These are phyloP conservation scores for Candida adriatica DNA, from an alignment of 805 yeast genomes.

Conservation along the genomic window DNA sequence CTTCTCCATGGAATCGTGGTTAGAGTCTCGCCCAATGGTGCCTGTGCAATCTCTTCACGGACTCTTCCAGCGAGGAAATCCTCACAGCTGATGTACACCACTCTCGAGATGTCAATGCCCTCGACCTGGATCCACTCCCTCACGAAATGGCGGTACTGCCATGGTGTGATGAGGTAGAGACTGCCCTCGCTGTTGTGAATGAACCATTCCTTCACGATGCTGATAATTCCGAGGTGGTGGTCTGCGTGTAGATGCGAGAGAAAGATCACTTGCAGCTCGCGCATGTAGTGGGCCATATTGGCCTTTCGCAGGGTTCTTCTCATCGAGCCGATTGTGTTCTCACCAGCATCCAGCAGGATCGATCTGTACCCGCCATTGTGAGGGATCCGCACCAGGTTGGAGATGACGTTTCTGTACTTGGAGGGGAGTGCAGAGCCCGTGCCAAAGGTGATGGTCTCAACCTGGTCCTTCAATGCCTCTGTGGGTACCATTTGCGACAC, in stretches of 20 bases:
- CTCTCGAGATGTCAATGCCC: conserved; percentile 26
- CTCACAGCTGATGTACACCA: conserved; percentile 55
- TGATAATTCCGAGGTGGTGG: conserved; percentile 82
- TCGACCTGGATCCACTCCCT: conserved; percentile 61
- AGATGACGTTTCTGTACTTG: conserved; percentile 74
- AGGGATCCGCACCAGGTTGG: conserved; percentile 73
- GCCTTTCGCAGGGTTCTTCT: conserved; percentile 51
- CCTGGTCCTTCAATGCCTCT: conserved; percentile 38
- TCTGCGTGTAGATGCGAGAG: conserved; percentile 95
- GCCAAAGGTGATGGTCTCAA: conserved; percentile 73
- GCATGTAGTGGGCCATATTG: conserved; percentile 37
- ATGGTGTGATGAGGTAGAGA: conserved; percentile 65
- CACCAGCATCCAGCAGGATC: conserved; percentile 88
- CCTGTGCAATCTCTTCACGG: conserved; percentile 26
- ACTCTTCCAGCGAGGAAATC: conserved; percentile 38
- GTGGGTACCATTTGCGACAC: conserved; percentile 16
- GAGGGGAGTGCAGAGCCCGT: conserved; percentile 93
- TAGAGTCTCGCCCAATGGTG: conserved; percentile 8
- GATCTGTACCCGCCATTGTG: conserved; percentile 32
- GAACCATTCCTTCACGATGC: conserved; percentile 65
- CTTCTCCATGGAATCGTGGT: conserved; percentile 8
- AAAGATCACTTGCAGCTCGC: conserved; percentile 59
- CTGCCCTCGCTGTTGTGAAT: conserved; percentile 33
- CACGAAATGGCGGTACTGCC: conserved; percentile 62
- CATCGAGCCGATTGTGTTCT: conserved; percentile 75